phyloP scores from a whole-genome alignment of 2,329 filamentous ascomycete species.

The Pseudocercospora pini-densiflorae region DNA sequence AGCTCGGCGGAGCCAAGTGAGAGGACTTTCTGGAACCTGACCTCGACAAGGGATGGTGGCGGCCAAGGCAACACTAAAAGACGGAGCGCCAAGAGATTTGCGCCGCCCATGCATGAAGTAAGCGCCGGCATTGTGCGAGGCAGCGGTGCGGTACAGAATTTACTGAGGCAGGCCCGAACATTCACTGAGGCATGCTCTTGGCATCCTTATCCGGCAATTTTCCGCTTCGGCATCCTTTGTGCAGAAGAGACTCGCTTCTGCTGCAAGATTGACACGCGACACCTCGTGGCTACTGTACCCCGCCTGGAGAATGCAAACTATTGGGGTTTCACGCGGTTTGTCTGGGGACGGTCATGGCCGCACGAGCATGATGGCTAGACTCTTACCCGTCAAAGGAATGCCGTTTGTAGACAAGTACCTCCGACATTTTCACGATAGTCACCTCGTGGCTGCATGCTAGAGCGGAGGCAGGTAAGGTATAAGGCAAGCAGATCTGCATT shows the following conservation, averaged over 20 bases:
- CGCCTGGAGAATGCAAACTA: conserved; percentile 1
- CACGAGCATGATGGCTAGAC: neutral
- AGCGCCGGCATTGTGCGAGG: neutral
- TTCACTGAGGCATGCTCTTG: neutral
- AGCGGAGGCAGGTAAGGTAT: conserved; percentile 9
- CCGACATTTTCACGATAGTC: neutral
- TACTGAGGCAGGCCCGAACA: neutral
- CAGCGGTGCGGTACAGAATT: neutral
- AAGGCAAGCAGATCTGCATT: conserved; percentile 16
- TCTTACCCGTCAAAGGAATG: neutral
- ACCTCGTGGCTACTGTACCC: conserved; percentile 1
- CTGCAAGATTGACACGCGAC: neutral
- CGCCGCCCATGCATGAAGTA: conserved; percentile 9
- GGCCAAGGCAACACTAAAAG: conserved; percentile 16
- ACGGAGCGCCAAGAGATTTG: conserved; percentile 11
- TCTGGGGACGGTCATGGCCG: neutral
- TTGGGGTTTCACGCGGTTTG: neutral
- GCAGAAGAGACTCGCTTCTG: neutral
- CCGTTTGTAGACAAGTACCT: conserved; percentile 2
- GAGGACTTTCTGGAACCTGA: neutral
- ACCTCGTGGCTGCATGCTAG: neutral
- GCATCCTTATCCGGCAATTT: neutral
- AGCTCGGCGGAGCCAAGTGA: neutral
- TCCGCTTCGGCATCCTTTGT: neutral
- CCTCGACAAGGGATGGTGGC: conserved; percentile 5